Evolutionary conservation across 2,329 filamentous ascomycete genomes (phyloP).

Genomic region (Escovopsis sp.): DNA sequence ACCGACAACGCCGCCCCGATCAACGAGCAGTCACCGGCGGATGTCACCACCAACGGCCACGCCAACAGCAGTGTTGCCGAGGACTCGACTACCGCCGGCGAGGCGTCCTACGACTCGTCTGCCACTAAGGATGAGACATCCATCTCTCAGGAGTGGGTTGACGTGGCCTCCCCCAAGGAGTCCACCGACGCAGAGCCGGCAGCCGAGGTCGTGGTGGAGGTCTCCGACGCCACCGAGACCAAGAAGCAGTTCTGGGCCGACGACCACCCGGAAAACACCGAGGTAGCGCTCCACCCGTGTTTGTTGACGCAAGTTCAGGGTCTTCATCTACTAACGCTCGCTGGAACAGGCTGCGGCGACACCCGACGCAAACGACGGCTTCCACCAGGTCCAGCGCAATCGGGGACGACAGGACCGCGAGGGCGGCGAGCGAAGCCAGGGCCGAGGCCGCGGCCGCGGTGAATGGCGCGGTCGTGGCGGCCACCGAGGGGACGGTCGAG

Average conservation of each 20-base stretch:
- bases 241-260: constrained; percentile 68
- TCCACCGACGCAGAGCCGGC: constrained; percentile 60
- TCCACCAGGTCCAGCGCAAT: constrained; percentile 56
- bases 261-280: constrained; percentile 47
- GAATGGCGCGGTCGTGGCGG: constrained; percentile 38
- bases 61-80: constrained; percentile 38
- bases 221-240: constrained; percentile 30
- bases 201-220: constrained; percentile 39
- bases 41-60: constrained; percentile 25
- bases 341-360: constrained; percentile 16
- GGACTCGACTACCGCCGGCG: constrained; percentile 42
- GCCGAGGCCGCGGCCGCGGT: constrained; percentile 30
- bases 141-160: constrained; percentile 56
- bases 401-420: constrained; percentile 40
- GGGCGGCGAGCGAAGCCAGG: constrained; percentile 22
- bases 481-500: constrained; percentile 32
- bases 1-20: constrained; percentile 25
- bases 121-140: constrained; percentile 23
- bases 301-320: background rate
- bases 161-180: constrained; percentile 53
- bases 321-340: constrained; percentile 1
- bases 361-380: constrained; percentile 45
- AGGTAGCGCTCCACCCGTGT: constrained; percentile 21
- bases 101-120: constrained; percentile 47
- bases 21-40: constrained; percentile 27